A percentile compares a stretch with the other conserved stretches of the same genome.
phyloP scores from a whole-genome alignment of 768 basidiomycete species.

The Lentinula raphanica region DNA sequence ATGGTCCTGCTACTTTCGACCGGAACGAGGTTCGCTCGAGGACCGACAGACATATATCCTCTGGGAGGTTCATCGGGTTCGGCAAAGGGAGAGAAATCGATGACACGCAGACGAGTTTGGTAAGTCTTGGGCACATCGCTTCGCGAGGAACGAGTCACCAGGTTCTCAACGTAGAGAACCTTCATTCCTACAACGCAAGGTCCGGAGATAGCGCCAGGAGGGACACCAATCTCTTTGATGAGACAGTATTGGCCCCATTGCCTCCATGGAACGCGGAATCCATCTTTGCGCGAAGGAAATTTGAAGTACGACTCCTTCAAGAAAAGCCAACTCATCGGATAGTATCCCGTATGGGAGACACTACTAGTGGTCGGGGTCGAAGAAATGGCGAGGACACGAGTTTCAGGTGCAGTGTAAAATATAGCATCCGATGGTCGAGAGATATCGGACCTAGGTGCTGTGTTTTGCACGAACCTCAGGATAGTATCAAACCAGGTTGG shows the following conservation, averaged over 20 bases:
- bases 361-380: conserved; percentile 36
- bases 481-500: conserved; percentile 42
- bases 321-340: conserved; percentile 44
- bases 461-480: conserved; percentile 46
- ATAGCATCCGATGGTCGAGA: conserved; percentile 36
- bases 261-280: conserved; percentile 44
- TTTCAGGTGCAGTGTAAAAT: conserved; percentile 53
- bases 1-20: conserved; percentile 39
- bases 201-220: conserved; percentile 25
- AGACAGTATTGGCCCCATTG: conserved; percentile 51
- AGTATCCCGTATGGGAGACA: conserved; percentile 24
- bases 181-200: conserved; percentile 44
- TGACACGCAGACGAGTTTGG: conserved; percentile 27
- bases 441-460: conserved; percentile 33
- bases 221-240: conserved; percentile 34
- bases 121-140: background rate
- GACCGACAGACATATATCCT: conserved; percentile 39
- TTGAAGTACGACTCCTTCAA: conserved; percentile 49
- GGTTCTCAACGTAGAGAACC: conserved; percentile 39
- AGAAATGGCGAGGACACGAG: conserved; percentile 43
- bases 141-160: conserved; percentile 8
- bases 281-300: conserved; percentile 37
- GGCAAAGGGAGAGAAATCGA: conserved; percentile 42
- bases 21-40: conserved; percentile 33
- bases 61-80: conserved; percentile 24